Evolutionary conservation across 306 rosid genomes (phyloP).

Genomic region (Vicia sativa): DNA sequence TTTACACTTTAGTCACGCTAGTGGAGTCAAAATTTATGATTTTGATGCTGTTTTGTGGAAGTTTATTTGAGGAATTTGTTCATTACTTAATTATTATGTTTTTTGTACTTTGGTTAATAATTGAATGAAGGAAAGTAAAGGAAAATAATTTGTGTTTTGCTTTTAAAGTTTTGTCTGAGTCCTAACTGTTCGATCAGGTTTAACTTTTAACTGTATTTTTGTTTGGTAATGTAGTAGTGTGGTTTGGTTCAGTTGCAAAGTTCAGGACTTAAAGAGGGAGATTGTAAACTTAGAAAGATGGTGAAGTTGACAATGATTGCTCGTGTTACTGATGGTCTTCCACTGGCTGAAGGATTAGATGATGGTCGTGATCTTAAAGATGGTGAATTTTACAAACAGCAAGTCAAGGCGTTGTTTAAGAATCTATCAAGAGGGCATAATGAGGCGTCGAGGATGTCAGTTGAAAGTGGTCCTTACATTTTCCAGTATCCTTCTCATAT

Average conservation of each 20-base stretch:
- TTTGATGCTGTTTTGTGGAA: slow-evolving; percentile 16
- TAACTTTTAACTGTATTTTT: slow-evolving; percentile 33
- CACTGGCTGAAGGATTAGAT: slow-evolving; percentile 89
- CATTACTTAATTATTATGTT: not conserved
- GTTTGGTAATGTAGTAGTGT: slow-evolving; percentile 31
- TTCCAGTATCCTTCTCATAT: slow-evolving; percentile 83
- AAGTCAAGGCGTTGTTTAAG: slow-evolving; percentile 92
- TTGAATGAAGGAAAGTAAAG: slow-evolving; percentile 10
- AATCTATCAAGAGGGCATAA: slow-evolving; percentile 85
- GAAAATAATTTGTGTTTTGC: not conserved
- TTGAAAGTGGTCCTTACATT: slow-evolving; percentile 88
- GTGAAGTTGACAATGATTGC: slow-evolving; percentile 97
- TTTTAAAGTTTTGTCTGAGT: not conserved
- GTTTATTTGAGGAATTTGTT: not conserved
- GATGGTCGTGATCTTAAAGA: slow-evolving; percentile 84
- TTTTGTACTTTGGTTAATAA: not conserved
- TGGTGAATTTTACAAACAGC: slow-evolving; percentile 81
- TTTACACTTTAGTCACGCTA: not conserved
- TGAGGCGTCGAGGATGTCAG: slow-evolving; percentile 95
- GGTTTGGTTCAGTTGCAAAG: slow-evolving; percentile 30
- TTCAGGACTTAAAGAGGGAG: slow-evolving; percentile 35
- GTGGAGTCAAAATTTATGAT: not conserved
- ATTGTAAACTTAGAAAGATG: slow-evolving; percentile 64
- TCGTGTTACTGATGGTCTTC: slow-evolving; percentile 95
- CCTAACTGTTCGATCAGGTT: not conserved